These are phyloP conservation scores for Piper betle DNA, from an alignment of 164 flowering plant genomes.

Conservation along the genomic window DNA sequence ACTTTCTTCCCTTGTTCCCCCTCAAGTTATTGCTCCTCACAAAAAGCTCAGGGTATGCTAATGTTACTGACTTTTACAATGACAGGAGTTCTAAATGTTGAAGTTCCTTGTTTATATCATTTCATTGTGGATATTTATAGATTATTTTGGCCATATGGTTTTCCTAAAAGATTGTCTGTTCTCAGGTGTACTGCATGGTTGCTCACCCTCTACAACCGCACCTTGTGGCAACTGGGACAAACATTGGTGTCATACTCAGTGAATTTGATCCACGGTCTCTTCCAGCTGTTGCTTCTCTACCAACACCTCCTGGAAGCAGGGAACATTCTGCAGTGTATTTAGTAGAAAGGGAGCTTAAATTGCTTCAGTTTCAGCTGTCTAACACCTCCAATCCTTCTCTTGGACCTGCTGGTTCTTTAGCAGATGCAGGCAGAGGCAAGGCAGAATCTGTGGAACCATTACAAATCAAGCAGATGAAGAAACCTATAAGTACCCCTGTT, in stretches of 20 bases:
- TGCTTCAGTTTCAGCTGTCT: constrained; percentile 71
- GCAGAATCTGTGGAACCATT: constrained; percentile 63
- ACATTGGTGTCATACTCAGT: constrained; percentile 78
- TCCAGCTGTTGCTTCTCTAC: constrained; percentile 79
- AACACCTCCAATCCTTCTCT: constrained; percentile 74
- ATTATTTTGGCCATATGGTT: background rate
- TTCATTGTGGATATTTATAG: background rate
- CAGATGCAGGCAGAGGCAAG: constrained; percentile 62
- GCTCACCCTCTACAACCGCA: constrained; percentile 98
- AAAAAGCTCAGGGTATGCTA: constrained; percentile 81
- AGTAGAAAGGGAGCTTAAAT: constrained; percentile 72
- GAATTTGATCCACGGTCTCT: constrained; percentile 93
- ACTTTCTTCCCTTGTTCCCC: constrained; percentile 79
- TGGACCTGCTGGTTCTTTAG: constrained; percentile 71
- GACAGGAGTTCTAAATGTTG: background rate
- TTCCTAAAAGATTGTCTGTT: constrained; percentile 1
- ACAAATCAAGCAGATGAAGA: constrained; percentile 79
- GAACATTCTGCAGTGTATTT: constrained; percentile 92
- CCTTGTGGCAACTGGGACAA: constrained; percentile 95
- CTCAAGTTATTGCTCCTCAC: constrained; percentile 67
- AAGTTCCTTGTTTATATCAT: background rate
- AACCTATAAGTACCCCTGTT: constrained; percentile 88
- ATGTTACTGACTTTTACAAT: background rate
- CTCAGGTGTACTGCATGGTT: constrained; percentile 94
- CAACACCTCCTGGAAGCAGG: constrained; percentile 68